These are phyloP conservation scores for Globisporangium perplexum DNA, from an alignment of 352 stramenopile genomes.

Conservation along the genomic window DNA sequence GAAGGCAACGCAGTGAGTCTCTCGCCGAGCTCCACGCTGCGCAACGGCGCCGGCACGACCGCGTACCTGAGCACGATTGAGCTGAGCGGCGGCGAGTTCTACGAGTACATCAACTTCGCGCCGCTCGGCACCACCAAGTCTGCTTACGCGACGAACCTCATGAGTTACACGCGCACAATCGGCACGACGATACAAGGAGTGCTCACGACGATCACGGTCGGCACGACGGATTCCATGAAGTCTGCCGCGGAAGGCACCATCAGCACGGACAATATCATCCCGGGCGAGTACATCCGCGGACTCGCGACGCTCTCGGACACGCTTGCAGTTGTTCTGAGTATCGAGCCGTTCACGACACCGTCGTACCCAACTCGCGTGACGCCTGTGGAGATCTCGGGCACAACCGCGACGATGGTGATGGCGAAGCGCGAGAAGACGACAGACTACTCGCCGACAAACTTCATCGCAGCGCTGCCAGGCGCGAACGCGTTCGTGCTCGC, in stretches of 20 bases:
- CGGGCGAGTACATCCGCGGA: conserved; percentile 27
- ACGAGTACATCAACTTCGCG: conserved; percentile 48
- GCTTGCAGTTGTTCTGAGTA: conserved; percentile 27
- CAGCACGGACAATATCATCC: conserved; percentile 18
- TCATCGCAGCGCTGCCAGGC: conserved; percentile 25
- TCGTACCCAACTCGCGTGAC: conserved; percentile 21
- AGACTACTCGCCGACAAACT: conserved; percentile 27
- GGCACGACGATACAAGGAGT: conserved; percentile 24
- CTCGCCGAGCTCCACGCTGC: conserved; percentile 23
- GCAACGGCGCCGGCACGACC: conserved; percentile 58
- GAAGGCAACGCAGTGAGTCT: conserved; percentile 38
- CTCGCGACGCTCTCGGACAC: conserved; percentile 56
- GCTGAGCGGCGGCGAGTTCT: conserved; percentile 14
- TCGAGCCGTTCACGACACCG: conserved; percentile 2
- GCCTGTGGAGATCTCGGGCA: conserved; percentile 23
- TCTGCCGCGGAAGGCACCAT: conserved; percentile 16
- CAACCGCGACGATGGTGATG: conserved; percentile 14
- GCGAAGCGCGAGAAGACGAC: conserved; percentile 20
- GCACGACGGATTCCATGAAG: conserved; percentile 21
- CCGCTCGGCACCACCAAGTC: conserved; percentile 28
- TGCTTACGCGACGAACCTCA: conserved; percentile 38
- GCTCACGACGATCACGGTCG: conserved; percentile 41
- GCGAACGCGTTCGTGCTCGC: conserved; percentile 31
- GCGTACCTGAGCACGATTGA: conserved; percentile 44
- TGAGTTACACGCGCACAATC: conserved; percentile 35